A percentile compares a stretch with the other conserved stretches of the same genome.
These are phyloP conservation scores for Cicer bijugum DNA, from an alignment of 306 rosid genomes.

Conservation along the genomic window DNA sequence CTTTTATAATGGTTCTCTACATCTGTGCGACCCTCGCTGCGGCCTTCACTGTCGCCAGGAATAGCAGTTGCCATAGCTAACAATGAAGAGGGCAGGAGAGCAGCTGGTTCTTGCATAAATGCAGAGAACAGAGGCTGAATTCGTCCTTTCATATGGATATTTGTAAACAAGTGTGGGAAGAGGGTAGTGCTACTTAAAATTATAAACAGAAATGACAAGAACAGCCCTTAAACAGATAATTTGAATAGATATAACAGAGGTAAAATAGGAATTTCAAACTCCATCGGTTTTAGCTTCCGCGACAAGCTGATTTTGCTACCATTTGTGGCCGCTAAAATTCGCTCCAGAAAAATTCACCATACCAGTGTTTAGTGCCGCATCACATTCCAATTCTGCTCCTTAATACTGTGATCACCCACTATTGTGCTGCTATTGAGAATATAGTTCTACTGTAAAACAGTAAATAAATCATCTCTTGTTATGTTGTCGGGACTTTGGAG, in stretches of 20 bases:
- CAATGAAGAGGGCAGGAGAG: background rate
- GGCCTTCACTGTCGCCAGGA: background rate
- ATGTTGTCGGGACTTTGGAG: background rate
- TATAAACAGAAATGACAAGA: background rate
- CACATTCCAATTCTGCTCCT: background rate
- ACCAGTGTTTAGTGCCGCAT: background rate
- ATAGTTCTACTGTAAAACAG: background rate
- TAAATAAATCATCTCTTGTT: constrained; percentile 4
- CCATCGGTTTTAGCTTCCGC: background rate
- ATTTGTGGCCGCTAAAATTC: background rate
- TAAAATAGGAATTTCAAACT: background rate
- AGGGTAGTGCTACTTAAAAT: background rate
- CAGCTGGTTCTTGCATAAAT: background rate
- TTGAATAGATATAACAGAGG: background rate
- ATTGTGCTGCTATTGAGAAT: background rate
- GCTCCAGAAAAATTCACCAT: background rate
- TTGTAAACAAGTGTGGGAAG: background rate
- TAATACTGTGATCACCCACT: background rate
- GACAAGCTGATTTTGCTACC: background rate
- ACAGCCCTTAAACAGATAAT: background rate
- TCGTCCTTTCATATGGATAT: background rate
- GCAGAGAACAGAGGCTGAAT: too few relatives aligned
- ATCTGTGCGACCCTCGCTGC: background rate
- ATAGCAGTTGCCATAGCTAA: background rate
- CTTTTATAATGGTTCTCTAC: constrained; percentile 5